Percentiles rank a stretch among this genome's conserved stretches.
These are phyloP conservation scores for Solanum piurae DNA, from an alignment of 257 asterid species.

Conservation along the genomic window DNA sequence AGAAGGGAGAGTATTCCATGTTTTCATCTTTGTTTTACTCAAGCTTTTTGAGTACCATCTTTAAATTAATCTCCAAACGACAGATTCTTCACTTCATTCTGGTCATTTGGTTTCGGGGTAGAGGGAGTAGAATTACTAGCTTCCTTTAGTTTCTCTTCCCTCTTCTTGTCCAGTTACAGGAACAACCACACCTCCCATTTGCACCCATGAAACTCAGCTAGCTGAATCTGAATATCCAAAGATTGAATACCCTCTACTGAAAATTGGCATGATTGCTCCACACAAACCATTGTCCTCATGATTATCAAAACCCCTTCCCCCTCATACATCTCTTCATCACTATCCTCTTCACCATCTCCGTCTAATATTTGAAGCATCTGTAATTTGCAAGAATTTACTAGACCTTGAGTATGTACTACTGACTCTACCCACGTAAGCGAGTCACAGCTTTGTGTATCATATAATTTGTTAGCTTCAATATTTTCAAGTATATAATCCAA, in stretches of 20 bases:
- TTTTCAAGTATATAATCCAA: neutral
- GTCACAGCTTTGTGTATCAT: neutral
- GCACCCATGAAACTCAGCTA: neutral
- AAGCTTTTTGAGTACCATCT: neutral
- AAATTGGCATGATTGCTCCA: neutral
- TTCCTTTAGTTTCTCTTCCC: neutral
- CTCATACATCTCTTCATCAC: neutral
- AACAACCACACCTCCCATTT: neutral
- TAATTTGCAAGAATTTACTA: neutral
- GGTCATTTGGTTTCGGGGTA: neutral
- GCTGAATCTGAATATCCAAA: neutral
- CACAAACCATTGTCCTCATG: neutral
- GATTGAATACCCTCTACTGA: neutral
- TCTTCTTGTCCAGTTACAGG: neutral
- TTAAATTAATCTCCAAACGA: neutral
- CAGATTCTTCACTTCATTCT: neutral
- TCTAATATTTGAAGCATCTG: neutral
- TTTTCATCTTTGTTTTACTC: neutral
- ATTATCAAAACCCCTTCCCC: neutral
- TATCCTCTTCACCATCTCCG: neutral
- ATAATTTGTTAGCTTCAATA: neutral
- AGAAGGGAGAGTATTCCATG: neutral
- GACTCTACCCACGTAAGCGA: neutral
- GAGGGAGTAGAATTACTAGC: neutral
- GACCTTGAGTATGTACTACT: neutral